Conservation (phyloP, 1,284 basidiomycete genomes). For the Sporisorium iseilematis-ciliati region DNA sequence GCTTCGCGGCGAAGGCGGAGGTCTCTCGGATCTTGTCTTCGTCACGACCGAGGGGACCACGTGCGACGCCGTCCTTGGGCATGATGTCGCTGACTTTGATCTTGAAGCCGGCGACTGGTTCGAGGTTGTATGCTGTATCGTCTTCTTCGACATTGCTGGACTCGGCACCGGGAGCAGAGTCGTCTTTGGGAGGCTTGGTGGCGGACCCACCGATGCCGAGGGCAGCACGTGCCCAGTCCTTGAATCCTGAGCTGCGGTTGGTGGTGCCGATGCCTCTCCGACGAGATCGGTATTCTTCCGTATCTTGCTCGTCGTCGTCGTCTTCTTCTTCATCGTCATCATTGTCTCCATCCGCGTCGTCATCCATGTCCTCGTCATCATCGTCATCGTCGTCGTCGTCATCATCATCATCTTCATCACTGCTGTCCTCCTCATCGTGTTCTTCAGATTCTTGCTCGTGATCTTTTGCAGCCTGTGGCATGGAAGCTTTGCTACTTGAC, state of each 20-base stretch:
- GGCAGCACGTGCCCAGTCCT: constrained; percentile 66
- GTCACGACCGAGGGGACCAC: constrained; percentile 65
- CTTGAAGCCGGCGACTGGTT: constrained; percentile 62
- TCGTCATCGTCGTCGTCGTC: constrained; percentile 23
- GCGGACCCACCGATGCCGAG: constrained; percentile 52
- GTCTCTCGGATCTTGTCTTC: constrained; percentile 34
- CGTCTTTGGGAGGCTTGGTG: constrained; percentile 15
- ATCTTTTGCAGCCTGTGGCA: not conserved
- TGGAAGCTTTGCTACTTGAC: constrained; percentile 2
- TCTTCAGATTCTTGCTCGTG: not conserved
- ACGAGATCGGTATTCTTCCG: constrained; percentile 35
- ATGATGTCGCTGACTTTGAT: constrained; percentile 63
- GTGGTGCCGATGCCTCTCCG: constrained; percentile 55
- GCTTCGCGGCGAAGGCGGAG: constrained; percentile 59
- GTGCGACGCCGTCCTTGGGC: constrained; percentile 62
- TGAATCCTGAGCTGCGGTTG: constrained; percentile 59
- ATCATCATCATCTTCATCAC: constrained; percentile 4
- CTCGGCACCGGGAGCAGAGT: constrained; percentile 17
- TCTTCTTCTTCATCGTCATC: constrained; percentile 36
- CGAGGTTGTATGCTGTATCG: constrained; percentile 51
- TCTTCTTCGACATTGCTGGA: constrained; percentile 24
- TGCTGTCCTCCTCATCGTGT: constrained; percentile 5
- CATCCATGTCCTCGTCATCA: constrained; percentile 26
- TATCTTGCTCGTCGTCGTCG: constrained; percentile 26
- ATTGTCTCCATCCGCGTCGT: constrained; percentile 22